Evolutionary conservation across 176 grass and related monocot species (phyloP), one percentile per base, ranked within the genome.

Genomic region (Tuctoria greenei): DNA sequence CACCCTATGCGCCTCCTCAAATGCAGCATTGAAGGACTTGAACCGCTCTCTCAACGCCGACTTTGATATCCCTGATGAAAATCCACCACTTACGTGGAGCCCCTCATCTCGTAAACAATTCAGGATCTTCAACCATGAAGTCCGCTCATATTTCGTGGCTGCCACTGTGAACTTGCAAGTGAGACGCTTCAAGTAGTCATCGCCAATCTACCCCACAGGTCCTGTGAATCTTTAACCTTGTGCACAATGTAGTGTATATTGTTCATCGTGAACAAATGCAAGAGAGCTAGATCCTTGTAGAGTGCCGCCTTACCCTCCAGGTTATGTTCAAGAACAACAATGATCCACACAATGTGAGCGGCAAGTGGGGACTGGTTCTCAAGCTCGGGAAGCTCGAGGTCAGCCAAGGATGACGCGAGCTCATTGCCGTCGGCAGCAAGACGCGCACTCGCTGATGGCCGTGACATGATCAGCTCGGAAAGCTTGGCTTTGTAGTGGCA

Each of bases 221-320:
- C 91, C 0, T 63, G 79, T 8, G 95, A 91, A 39, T 86, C 88
- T 72, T 98, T 98, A 18, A 90, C 84, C 89, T 98, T 98, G 82
- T 94, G 81, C 13, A 90, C 91, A 52, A 98, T 98, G 26, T 98
- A 98, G 69, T 98, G 89, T 15, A 94, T 81, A 71, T 98, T 98
- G 84, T 98, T 98, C 95, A 98, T 87, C 71, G 82, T 68, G 81
- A 98, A 98, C 41, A 98, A 51, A 75, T 93, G 91, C 0, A 79
- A 84, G 41, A 94, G 87, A 4, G 89, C 82, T 61, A 24, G 52
- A 71, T 94, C 91, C 86, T 75, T 94, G 86, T 98, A 98, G 43
- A 92, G 88, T 8, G 78, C 24, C 0, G 87, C 86, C 87, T 98
- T 94, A 58, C 82, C 82, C 31, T 94, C 89, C 16, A 98, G 88